A percentile compares a stretch with the other conserved stretches of the same genome.
These are phyloP conservation scores for Podospora conica DNA, from an alignment of 495 filamentous ascomycete species.

Conservation along the genomic window DNA sequence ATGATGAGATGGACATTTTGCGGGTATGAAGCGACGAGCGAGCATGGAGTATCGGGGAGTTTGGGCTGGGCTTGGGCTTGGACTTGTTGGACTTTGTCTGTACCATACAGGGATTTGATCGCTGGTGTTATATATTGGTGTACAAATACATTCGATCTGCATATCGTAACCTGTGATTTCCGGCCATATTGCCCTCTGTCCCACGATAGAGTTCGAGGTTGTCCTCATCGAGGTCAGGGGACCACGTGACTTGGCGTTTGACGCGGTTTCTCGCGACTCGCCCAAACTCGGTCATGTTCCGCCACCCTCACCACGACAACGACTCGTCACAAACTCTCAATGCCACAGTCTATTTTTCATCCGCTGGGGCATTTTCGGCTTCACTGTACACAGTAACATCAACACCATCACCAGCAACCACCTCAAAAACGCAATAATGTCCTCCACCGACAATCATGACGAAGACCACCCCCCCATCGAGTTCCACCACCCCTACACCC, in stretches of 20 bases:
- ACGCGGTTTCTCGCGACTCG: background rate
- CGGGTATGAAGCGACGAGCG: conserved; percentile 17
- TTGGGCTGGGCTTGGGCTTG: background rate
- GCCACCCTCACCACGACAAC: background rate
- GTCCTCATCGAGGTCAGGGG: background rate
- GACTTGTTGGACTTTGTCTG: background rate
- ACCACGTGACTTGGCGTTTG: background rate
- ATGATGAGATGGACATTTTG: conserved; percentile 46
- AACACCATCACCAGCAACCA: background rate
- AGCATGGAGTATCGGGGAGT: conserved; percentile 14
- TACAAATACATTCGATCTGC: background rate
- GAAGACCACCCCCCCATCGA: conserved; percentile 27
- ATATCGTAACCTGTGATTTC: background rate
- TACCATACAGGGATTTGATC: background rate
- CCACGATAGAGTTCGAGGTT: too few species aligned
- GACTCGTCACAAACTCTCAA: background rate
- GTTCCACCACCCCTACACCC: conserved; percentile 89
- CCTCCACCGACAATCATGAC: background rate
- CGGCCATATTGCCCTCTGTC: too few species aligned
- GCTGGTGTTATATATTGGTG: background rate
- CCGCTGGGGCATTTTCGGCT: background rate
- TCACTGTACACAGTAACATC: background rate
- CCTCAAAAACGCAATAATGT: background rate
- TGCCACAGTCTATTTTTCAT: background rate
- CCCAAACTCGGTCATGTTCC: background rate